Evolutionary conservation across 2,329 filamentous ascomycete genomes (phyloP).

Genomic region (Diatrype stigma): DNA sequence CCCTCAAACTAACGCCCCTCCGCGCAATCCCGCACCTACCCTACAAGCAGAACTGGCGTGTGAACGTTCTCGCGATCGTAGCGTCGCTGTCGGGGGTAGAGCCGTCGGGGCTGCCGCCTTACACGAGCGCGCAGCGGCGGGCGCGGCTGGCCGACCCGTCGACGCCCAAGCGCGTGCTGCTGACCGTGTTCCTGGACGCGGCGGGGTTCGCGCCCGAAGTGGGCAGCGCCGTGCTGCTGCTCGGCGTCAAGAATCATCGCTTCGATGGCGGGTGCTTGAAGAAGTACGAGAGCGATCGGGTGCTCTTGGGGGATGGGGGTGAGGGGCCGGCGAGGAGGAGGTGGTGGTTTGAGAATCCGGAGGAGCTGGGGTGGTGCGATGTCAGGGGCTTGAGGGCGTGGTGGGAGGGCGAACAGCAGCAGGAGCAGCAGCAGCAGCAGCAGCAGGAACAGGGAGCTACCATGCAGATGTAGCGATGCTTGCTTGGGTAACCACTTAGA

Average conservation of each 20-base stretch:
- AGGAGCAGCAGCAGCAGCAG: not conserved
- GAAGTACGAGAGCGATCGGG: constrained; percentile 36
- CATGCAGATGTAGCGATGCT: not conserved
- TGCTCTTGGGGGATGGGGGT: constrained; percentile 13
- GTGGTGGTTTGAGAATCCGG: constrained; percentile 52
- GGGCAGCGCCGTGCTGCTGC: constrained; percentile 47
- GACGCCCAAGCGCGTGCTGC: constrained; percentile 46
- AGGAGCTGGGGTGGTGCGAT: constrained; percentile 46
- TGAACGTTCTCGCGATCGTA: constrained; percentile 51
- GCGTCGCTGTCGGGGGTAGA: constrained; percentile 43
- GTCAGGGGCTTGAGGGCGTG: constrained; percentile 40
- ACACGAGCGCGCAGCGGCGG: constrained; percentile 48
- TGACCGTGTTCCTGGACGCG: constrained; percentile 53
- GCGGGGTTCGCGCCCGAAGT: constrained; percentile 42
- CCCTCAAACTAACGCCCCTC: constrained; percentile 49
- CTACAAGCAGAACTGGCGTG: constrained; percentile 55
- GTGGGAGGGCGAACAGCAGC: constrained; percentile 32
- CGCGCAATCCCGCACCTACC: constrained; percentile 47
- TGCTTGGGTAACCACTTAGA: too few relatives aligned
- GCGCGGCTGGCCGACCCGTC: constrained; percentile 49
- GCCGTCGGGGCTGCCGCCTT: constrained; percentile 44
- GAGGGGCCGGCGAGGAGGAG: constrained; percentile 2
- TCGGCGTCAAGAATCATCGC: constrained; percentile 54
- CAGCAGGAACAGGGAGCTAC: not conserved
- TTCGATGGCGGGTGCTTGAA: constrained; percentile 45